Evolutionary conservation across 2,329 filamentous ascomycete genomes (phyloP).

Genomic region (Ceratocystis ficicola): DNA sequence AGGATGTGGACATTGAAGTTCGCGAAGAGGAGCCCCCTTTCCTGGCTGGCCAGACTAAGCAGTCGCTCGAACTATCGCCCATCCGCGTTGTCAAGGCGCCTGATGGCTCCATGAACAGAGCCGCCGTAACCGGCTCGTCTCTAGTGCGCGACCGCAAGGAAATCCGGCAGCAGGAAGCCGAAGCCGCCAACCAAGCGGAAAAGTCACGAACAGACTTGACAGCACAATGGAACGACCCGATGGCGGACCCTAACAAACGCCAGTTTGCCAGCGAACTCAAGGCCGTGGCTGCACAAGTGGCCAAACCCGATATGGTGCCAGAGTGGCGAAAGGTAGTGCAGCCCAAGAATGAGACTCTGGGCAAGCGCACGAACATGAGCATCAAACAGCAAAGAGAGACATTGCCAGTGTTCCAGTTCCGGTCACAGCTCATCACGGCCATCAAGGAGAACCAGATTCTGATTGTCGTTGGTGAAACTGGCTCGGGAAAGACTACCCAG

Average conservation of each 20-base stretch:
- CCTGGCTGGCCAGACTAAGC: slow-evolving; percentile 88
- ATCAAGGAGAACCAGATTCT: slow-evolving; percentile 78
- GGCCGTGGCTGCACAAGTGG: slow-evolving; percentile 45
- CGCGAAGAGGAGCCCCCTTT: slow-evolving; percentile 94
- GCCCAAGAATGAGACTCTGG: slow-evolving; percentile 66
- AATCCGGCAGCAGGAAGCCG: slow-evolving; percentile 72
- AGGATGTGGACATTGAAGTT: slow-evolving; percentile 95
- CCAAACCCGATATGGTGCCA: slow-evolving; percentile 57
- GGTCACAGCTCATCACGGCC: slow-evolving; percentile 75
- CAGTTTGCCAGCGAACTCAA: slow-evolving; percentile 83
- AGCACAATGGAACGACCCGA: slow-evolving; percentile 92
- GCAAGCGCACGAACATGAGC: slow-evolving; percentile 76
- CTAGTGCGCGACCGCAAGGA: slow-evolving; percentile 86
- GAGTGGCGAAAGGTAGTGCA: slow-evolving; percentile 86
- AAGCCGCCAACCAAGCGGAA: slow-evolving; percentile 55
- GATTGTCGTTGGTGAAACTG: slow-evolving; percentile 94
- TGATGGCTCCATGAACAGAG: slow-evolving; percentile 93
- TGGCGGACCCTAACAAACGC: slow-evolving; percentile 72
- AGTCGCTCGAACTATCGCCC: slow-evolving; percentile 84
- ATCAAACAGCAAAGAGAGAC: slow-evolving; percentile 92
- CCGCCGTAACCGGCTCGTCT: slow-evolving; percentile 83
- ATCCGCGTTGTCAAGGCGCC: slow-evolving; percentile 96
- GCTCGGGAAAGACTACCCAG: slow-evolving; percentile 94
- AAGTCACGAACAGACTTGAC: slow-evolving; percentile 71
- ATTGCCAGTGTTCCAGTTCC: slow-evolving; percentile 79